phyloP scores from a whole-genome alignment of 345 rosid genomes.

The Isatis tinctoria region DNA sequence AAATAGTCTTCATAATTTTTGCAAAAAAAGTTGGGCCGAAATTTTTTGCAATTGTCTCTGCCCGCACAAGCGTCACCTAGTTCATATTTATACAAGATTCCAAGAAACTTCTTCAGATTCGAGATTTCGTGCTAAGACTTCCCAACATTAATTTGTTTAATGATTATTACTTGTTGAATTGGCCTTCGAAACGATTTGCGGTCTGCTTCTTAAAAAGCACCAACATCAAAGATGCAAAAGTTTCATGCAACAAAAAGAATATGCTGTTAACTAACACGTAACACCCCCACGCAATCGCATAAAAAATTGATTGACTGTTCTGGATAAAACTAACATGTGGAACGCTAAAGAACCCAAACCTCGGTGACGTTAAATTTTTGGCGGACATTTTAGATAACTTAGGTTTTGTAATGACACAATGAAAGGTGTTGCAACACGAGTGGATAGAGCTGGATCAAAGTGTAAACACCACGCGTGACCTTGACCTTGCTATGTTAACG shows the following conservation, averaged over 20 bases:
- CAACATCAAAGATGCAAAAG: background rate
- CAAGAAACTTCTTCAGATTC: background rate
- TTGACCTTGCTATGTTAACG: conserved; percentile 3
- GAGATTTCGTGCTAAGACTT: background rate
- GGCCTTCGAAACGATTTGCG: background rate
- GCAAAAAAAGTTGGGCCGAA: too few species aligned
- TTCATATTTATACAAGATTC: background rate
- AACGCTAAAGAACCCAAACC: background rate
- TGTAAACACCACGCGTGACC: conserved; percentile 10
- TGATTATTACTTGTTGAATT: background rate
- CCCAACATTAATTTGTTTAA: background rate
- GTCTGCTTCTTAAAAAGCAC: background rate
- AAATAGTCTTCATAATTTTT: too few species aligned
- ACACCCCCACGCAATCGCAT: background rate
- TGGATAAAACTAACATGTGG: background rate
- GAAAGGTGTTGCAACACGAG: background rate
- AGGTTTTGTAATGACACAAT: background rate
- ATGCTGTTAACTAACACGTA: conserved; percentile 1
- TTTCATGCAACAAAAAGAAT: conserved; percentile 8
- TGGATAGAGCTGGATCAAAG: background rate
- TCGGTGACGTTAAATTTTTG: background rate
- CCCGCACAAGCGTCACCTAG: too few species aligned
- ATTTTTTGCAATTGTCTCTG: too few species aligned
- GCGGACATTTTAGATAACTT: background rate
- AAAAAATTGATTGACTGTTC: background rate